Percentiles rank a stretch among this genome's conserved stretches.
Evolutionary conservation across 2,329 filamentous ascomycete genomes (phyloP).

Genomic region (Stachybotrys echinatus): DNA sequence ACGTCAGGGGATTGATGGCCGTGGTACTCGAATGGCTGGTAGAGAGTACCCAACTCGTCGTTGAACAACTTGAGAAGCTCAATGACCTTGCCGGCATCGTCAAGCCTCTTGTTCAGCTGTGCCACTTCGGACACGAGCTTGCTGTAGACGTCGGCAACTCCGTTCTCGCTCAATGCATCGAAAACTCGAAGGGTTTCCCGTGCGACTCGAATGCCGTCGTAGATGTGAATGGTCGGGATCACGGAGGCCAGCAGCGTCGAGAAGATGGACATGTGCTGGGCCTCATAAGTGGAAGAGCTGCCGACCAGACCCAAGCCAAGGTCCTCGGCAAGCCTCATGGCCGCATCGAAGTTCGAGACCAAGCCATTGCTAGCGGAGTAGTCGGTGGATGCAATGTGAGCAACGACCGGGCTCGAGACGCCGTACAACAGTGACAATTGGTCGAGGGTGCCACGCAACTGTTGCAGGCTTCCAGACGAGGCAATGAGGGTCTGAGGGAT

Average conservation of each 20-base stretch:
- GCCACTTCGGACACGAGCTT: constrained; percentile 57
- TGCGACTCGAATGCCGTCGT: constrained; percentile 79
- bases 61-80: constrained; percentile 74
- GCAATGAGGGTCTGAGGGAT: constrained; percentile 89
- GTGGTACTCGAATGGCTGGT: constrained; percentile 89
- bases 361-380: constrained; percentile 67
- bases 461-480: constrained; percentile 74
- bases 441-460: constrained; percentile 78
- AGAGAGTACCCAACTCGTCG: constrained; percentile 86
- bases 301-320: constrained; percentile 81
- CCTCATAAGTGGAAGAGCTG: constrained; percentile 82
- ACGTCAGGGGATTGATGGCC: constrained; percentile 75
- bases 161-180: constrained; percentile 70
- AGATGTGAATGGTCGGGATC: constrained; percentile 80
- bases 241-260: constrained; percentile 74
- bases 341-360: constrained; percentile 80
- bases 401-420: constrained; percentile 87
- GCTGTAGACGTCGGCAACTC: constrained; percentile 64
- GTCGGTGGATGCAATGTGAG: constrained; percentile 87
- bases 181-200: constrained; percentile 78
- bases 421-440: constrained; percentile 89
- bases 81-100: constrained; percentile 66
- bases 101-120: constrained; percentile 63
- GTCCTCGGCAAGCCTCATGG: constrained; percentile 79
- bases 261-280: constrained; percentile 92